Conservation (phyloP, 306 rosid genomes). For the Astragalus membranaceus region DNA sequence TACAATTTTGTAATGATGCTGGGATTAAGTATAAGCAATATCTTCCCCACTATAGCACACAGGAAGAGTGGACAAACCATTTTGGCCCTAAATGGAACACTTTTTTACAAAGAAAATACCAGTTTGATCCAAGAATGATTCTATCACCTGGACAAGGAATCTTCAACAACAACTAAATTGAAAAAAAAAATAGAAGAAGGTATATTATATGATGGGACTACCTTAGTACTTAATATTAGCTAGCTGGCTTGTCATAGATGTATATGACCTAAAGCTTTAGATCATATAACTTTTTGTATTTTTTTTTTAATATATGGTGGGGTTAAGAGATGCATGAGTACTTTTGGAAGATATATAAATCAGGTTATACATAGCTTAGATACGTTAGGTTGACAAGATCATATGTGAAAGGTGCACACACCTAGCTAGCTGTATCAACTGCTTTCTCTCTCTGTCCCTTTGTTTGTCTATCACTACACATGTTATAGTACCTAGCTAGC, state of each 20-base stretch:
- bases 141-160: constrained; percentile 82
- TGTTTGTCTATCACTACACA: neutral
- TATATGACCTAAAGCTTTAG: constrained; percentile 13
- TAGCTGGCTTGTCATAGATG: constrained; percentile 26
- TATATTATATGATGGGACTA: neutral
- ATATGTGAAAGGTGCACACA: constrained; percentile 27
- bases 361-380: constrained; percentile 23
- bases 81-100: constrained; percentile 71
- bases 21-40: constrained; percentile 70
- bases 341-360: constrained; percentile 31
- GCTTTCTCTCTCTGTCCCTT: neutral
- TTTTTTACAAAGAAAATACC: constrained; percentile 42
- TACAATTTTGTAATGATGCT: constrained; percentile 44
- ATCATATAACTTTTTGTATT: constrained; percentile 10
- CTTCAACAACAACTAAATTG: constrained; percentile 32
- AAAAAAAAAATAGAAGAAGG: neutral
- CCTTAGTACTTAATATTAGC: neutral
- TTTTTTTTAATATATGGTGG: constrained; percentile 24
- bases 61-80: constrained; percentile 61
- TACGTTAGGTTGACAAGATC: constrained; percentile 37
- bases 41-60: constrained; percentile 62
- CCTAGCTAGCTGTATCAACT: constrained; percentile 27
- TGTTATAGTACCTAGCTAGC: neutral
- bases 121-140: constrained; percentile 77
- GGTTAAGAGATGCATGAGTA: constrained; percentile 16